These are phyloP conservation scores for Gamsiella multidivaricata DNA, from an alignment of 192 early-diverging fungal species.

Conservation along the genomic window DNA sequence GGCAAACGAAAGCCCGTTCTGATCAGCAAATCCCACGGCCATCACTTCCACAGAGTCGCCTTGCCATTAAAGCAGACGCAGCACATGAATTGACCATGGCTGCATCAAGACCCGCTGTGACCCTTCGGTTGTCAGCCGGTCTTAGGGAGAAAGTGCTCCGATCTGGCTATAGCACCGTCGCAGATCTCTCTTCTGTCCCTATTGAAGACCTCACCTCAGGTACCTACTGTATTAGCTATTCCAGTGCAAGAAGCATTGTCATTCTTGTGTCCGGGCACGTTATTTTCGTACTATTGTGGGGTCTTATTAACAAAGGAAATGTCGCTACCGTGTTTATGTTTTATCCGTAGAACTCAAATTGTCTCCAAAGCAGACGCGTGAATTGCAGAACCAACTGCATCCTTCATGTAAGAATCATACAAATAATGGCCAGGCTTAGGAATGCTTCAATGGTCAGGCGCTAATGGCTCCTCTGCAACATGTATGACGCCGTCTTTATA, in stretches of 20 bases:
- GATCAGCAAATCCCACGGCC: too few relatives aligned
- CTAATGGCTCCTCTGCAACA: too few relatives aligned
- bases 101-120: slow-evolving; percentile 31
- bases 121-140: slow-evolving; percentile 22
- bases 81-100: slow-evolving; percentile 9
- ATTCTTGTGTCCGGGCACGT: neutral
- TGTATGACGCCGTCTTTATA: too few relatives aligned
- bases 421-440: neutral
- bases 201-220: slow-evolving; percentile 8
- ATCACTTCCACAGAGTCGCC: too few relatives aligned
- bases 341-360: slow-evolving; percentile 44
- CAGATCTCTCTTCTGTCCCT: slow-evolving; percentile 20
- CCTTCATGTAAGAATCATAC: slow-evolving; percentile 5
- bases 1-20: too few relatives aligned
- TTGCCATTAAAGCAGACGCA: too few relatives aligned
- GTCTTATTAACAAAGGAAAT: too few relatives aligned
- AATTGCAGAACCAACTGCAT: slow-evolving; percentile 17
- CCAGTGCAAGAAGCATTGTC: neutral
- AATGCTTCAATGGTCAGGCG: neutral
- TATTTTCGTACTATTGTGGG: too few relatives aligned
- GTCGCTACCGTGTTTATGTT: too few relatives aligned
- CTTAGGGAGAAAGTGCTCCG: slow-evolving; percentile 28
- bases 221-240: neutral
- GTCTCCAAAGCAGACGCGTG: slow-evolving; percentile 6
- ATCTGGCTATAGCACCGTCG: slow-evolving; percentile 36